These are phyloP conservation scores for Durio zibethinus DNA, from an alignment of 345 rosid genomes.

Conservation along the genomic window DNA sequence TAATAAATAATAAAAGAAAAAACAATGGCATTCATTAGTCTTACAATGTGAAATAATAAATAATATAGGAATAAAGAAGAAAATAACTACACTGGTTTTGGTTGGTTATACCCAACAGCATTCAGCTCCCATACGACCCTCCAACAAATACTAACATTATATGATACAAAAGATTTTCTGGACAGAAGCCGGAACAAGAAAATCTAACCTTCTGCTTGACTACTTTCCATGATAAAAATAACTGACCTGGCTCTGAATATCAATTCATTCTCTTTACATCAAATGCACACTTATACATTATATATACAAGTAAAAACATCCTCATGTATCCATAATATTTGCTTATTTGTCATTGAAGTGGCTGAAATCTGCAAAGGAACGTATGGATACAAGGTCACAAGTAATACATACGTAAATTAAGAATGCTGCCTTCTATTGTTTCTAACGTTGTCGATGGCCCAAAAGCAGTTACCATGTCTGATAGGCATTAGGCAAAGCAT, in stretches of 20 bases:
- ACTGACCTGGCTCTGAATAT: not conserved
- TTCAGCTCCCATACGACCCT: not conserved
- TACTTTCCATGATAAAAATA: not conserved
- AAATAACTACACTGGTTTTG: not conserved
- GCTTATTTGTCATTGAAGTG: slow-evolving; percentile 21
- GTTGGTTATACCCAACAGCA: not conserved
- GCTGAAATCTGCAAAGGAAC: slow-evolving; percentile 16
- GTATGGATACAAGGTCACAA: not conserved
- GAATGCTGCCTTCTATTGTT: not conserved
- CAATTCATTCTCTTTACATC: not conserved
- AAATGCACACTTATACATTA: no score
- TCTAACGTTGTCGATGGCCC: not conserved
- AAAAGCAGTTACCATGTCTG: slow-evolving; percentile 7
- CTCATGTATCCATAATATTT: not conserved
- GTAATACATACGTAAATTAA: not conserved
- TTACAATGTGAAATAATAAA: not conserved
- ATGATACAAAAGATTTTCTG: not conserved
- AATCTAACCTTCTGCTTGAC: not conserved
- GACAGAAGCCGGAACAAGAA: not conserved
- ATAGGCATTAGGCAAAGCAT: slow-evolving; percentile 16
- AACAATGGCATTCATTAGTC: not conserved
- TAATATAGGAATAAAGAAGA: not conserved
- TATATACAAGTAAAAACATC: not conserved
- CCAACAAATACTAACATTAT: not conserved
- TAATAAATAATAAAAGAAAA: not conserved